Evolutionary conservation across 1,284 basidiomycete species (phyloP), one percentile per base, ranked within the genome.

Genomic region (Paramarasmius palmivorus): DNA sequence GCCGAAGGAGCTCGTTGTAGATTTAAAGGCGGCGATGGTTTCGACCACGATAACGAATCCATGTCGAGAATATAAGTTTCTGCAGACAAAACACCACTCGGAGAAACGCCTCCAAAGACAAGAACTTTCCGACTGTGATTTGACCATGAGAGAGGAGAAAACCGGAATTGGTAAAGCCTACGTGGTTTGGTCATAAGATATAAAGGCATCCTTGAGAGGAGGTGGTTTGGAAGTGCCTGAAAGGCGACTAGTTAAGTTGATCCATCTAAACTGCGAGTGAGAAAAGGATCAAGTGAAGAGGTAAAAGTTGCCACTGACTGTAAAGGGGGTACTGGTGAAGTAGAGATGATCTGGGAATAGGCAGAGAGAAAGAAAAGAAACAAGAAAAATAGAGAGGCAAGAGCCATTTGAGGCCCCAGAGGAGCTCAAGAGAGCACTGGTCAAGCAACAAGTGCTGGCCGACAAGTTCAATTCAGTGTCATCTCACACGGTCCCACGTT

Each of bases 71-170:
- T 22, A 26, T 83, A 88, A 2, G 89, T 91, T 60, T 81, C 73
- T 2, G 78, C 78, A 60, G 84, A 82, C 35, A 79, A 74, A 47
- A 88, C 73, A 17, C 84, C 84, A 57, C 77, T 77, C 53, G 79
- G 72, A 2, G 88, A 86, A 68, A 88, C 78, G 47, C 89, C 89
- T 53, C 89, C 89, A 64, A 90, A 92, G 50, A 92, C 75, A 58
- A 92, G 70, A 49, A 92, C 68, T 12, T 75, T 78, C 52, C 81
- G 76, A 61, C 78, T 77, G 49, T 37, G n/a, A 36, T 32, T 41
- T n/a, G 39, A 34, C 10, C 17, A 39, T 5, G 12, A 32, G n/a
- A 29, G 40, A 49, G 52, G 44, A 51, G 42, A 40, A 26, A 26
- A 40, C 15, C 15, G 22, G 2, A 32, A 10, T 4, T 29, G 25